Conservation (phyloP, 1,139 yeast genomes). For the Lodderomyces orthopsilosis region DNA sequence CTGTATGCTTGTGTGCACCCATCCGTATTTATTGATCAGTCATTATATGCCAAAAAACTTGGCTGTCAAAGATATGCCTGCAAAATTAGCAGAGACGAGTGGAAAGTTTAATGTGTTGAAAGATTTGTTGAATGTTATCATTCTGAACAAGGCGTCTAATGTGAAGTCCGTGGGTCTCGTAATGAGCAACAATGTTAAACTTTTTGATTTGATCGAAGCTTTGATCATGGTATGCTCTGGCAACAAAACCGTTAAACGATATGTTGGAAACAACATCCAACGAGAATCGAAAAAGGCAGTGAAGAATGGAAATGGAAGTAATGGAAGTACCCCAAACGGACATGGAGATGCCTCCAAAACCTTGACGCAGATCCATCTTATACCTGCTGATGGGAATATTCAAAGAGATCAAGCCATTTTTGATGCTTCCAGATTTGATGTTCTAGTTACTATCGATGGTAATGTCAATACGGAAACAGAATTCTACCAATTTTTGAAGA, state of each 20-base stretch:
- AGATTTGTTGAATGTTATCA: slow-evolving; percentile 51
- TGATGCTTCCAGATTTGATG: slow-evolving; percentile 45
- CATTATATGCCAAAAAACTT: slow-evolving; percentile 86
- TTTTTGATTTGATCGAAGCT: slow-evolving; percentile 79
- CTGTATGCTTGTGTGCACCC: slow-evolving; percentile 78
- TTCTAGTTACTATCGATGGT: slow-evolving; percentile 70
- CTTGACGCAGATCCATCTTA: slow-evolving; percentile 32
- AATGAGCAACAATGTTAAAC: slow-evolving; percentile 35
- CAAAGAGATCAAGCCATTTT: slow-evolving; percentile 26
- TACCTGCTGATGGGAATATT: slow-evolving; percentile 44
- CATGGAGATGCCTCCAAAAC: neutral
- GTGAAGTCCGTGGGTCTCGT: slow-evolving; percentile 37
- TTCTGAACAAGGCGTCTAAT: slow-evolving; percentile 30
- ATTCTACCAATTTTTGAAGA: slow-evolving; percentile 28
- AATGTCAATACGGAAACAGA: slow-evolving; percentile 47
- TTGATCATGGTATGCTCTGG: slow-evolving; percentile 67
- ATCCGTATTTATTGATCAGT: slow-evolving; percentile 81
- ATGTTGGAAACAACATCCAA: slow-evolving; percentile 54
- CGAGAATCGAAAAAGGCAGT: slow-evolving; percentile 34
- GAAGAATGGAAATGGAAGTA: slow-evolving; percentile 13
- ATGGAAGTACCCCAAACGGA: slow-evolving; percentile 5
- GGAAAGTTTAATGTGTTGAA: slow-evolving; percentile 77
- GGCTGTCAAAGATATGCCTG: slow-evolving; percentile 73
- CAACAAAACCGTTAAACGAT: slow-evolving; percentile 53
- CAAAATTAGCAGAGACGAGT: slow-evolving; percentile 72